These are phyloP conservation scores for Atkinsonella hypoxylon DNA, from an alignment of 2,329 filamentous ascomycete genomes.

Conservation along the genomic window DNA sequence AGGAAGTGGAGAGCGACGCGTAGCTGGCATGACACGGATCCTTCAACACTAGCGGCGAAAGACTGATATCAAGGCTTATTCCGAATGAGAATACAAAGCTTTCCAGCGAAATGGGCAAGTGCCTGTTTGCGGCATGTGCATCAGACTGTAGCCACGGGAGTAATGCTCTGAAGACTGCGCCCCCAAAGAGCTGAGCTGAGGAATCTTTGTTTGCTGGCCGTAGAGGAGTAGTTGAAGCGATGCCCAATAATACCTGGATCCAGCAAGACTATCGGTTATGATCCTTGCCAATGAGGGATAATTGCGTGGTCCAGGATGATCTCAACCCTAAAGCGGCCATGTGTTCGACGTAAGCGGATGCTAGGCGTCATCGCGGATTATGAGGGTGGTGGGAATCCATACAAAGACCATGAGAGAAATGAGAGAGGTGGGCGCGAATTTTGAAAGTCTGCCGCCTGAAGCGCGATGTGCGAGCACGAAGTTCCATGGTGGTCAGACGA, in stretches of 20 bases:
- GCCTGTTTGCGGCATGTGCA: neutral
- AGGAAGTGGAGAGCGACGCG: neutral
- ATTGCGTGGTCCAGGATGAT: neutral
- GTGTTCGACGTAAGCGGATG: neutral
- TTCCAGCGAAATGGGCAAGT: neutral
- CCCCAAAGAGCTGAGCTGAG: neutral
- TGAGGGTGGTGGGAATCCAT: neutral
- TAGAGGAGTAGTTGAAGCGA: neutral
- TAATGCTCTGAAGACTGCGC: neutral
- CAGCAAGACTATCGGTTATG: neutral
- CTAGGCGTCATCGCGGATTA: neutral
- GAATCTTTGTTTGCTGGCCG: neutral
- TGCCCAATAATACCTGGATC: neutral
- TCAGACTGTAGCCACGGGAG: neutral
- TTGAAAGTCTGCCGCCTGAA: neutral
- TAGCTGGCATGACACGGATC: neutral
- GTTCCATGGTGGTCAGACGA: too few species aligned
- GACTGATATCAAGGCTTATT: neutral
- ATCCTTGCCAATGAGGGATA: neutral
- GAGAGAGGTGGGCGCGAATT: neutral
- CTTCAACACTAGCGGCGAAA: neutral
- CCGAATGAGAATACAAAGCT: neutral
- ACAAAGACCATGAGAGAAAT: neutral
- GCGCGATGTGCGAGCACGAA: too few species aligned
- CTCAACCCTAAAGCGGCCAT: neutral